Base-by-base conservation (phyloP, 2,329 filamentous ascomycete genomes). In the Cadophora sp. region DNA sequence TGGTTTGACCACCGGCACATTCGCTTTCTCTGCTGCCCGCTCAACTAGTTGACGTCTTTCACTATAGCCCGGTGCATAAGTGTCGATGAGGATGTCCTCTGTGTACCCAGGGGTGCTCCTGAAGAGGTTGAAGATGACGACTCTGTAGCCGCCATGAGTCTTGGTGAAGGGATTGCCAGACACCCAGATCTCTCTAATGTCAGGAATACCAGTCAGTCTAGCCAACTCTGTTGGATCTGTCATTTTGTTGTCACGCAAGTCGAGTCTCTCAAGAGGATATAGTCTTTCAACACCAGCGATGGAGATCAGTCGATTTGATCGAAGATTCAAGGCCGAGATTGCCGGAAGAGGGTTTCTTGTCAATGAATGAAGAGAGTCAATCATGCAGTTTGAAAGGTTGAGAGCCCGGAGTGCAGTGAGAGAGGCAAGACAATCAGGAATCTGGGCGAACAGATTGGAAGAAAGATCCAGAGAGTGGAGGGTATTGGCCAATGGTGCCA, bases 331-430 rank as follows among this genome's bases (percentile, higher is more conserved):
- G 1, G 94, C 94, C 1, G 92, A 96, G 70, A 99, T 97, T 22
- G 96, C 95, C 33, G 96, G 95, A 5, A 99, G 84, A 14, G 96
- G 93, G 74, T 91, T 96, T 70, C 91, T 89, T 1, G 89, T 89
- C 50, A 99, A 83, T 1, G 95, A 97, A 74, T 96, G 92, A 65
- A 99, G 84, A 18, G 94, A 96, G 73, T 95, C 92, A 70, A 99
- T 98, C 94, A 98, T 97, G 84, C 95, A 98, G 75, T 97, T 92
- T 4, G 95, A 97, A 30, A 99, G 84, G 75, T 99, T 98, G 63
- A 99, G 82, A 27, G 96, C 94, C 71, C 94, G 89, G n/a, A 99
- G 85, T 33, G 93, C 91, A 22, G 93, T 94, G 66, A 99, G 83
- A 11, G 88, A 92, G 14, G 94, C 91, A 66, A 99, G 82, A 74